A percentile compares a stretch with the other conserved stretches of the same genome.
Evolutionary conservation across 495 filamentous ascomycete species (phyloP).

Genomic region (Glonium stellatum): DNA sequence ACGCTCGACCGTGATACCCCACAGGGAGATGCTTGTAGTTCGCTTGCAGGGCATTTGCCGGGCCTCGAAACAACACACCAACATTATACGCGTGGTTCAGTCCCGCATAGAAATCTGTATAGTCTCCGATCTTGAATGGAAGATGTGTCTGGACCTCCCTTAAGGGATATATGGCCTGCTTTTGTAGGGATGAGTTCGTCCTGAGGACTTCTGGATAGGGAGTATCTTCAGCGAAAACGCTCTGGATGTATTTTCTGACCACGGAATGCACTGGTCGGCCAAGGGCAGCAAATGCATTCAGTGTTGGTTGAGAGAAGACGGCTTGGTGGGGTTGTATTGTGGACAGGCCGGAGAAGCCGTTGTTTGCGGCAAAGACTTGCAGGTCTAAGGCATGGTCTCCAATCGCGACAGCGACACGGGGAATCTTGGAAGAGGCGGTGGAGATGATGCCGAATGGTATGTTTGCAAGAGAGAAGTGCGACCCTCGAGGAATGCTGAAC

Average conservation of each 20-base stretch:
- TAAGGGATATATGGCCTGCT: conserved; percentile 48
- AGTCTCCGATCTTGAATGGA: conserved; percentile 86
- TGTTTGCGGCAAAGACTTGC: conserved; percentile 50
- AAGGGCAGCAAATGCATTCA: conserved; percentile 78
- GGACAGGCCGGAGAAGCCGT: conserved; percentile 57
- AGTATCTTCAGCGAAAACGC: conserved; percentile 57
- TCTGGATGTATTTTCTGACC: conserved; percentile 67
- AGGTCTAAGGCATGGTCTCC: conserved; percentile 74
- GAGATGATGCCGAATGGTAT: conserved; percentile 89
- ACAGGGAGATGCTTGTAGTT: conserved; percentile 91
- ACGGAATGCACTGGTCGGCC: conserved; percentile 63
- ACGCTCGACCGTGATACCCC: conserved; percentile 50
- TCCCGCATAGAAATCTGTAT: conserved; percentile 97
- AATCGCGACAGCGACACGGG: conserved; percentile 69
- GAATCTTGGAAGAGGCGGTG: conserved; percentile 46
- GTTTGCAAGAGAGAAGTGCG: conserved; percentile 79
- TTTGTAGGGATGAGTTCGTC: conserved; percentile 48
- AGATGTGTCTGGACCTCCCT: conserved; percentile 63
- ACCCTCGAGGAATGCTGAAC: conserved; percentile 57
- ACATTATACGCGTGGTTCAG: conserved; percentile 78
- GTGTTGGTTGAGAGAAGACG: conserved; percentile 61
- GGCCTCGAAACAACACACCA: conserved; percentile 77
- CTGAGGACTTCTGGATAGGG: conserved; percentile 53
- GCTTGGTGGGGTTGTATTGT: conserved; percentile 48
- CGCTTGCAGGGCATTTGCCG: conserved; percentile 70